Conservation (phyloP, 2,329 filamentous ascomycete genomes). For the Cordyceps javanica region DNA sequence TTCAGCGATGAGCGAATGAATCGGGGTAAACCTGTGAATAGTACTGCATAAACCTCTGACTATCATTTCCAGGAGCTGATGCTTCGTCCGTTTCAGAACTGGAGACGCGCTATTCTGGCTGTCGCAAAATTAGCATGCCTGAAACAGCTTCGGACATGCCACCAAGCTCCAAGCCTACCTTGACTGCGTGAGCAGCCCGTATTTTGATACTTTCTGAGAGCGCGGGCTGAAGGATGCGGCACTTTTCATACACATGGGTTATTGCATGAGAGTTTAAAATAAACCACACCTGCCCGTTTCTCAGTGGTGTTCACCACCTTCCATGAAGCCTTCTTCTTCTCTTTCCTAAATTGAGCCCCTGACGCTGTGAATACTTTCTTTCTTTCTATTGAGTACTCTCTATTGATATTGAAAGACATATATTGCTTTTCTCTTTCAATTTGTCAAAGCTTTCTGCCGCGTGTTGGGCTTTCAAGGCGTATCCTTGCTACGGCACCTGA, state of each 20-base stretch:
- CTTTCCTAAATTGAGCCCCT: not conserved
- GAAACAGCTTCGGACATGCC: conserved; percentile 7
- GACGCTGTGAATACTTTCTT: not conserved
- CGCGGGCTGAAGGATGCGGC: not conserved
- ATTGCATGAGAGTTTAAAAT: not conserved
- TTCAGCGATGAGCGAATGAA: not conserved
- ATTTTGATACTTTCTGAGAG: not conserved
- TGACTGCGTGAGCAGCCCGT: not conserved
- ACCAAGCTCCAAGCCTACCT: not conserved
- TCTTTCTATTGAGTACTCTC: not conserved
- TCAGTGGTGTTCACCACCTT: not conserved
- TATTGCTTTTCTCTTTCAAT: not conserved
- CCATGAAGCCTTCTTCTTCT: not conserved
- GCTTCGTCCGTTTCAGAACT: conserved; percentile 8
- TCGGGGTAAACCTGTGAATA: not conserved
- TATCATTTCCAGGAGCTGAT: conserved; percentile 7
- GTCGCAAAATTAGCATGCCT: conserved; percentile 3
- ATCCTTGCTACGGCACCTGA: not conserved
- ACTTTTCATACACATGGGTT: not conserved
- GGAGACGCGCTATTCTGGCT: conserved; percentile 1
- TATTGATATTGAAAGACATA: not conserved
- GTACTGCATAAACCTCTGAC: not conserved
- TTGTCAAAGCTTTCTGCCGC: not conserved
- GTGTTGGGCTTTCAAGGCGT: not conserved
- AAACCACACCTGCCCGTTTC: not conserved